Conservation (phyloP, 768 basidiomycete genomes). For the Rubroboletus satanas region DNA sequence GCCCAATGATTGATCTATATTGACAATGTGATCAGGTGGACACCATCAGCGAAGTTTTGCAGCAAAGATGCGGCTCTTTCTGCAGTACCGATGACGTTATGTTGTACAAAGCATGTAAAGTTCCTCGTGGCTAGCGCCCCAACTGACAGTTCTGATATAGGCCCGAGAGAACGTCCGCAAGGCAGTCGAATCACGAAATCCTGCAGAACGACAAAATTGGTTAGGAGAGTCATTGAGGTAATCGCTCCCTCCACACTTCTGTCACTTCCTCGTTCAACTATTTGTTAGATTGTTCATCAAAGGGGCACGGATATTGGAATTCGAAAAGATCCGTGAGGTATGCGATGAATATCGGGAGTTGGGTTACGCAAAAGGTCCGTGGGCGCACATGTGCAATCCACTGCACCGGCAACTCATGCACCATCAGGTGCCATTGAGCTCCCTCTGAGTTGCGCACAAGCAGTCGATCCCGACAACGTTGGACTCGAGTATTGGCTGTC, state of each 20-base stretch:
- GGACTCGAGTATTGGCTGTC: conserved; percentile 76
- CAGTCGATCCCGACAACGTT: conserved; percentile 70
- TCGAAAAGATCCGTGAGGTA: conserved; percentile 81
- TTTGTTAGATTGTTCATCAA: conserved; percentile 74
- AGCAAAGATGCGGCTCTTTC: conserved; percentile 94
- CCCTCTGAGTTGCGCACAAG: conserved; percentile 76
- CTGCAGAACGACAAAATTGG: conserved; percentile 70
- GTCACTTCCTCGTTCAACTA: conserved; percentile 2
- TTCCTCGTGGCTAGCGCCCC: neutral
- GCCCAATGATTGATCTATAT: neutral
- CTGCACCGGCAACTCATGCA: neutral
- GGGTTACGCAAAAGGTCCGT: conserved; percentile 74
- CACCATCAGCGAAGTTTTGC: conserved; percentile 91
- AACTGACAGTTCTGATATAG: conserved; percentile 36
- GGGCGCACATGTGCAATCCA: neutral
- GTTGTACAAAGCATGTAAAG: conserved; percentile 75
- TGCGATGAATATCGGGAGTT: conserved; percentile 87
- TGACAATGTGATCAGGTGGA: conserved; percentile 63
- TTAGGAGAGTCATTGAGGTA: conserved; percentile 86
- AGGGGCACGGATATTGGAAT: conserved; percentile 78
- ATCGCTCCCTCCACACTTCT: conserved; percentile 6
- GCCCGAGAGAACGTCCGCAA: conserved; percentile 92
- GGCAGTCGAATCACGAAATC: conserved; percentile 76
- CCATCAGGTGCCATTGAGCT: conserved; percentile 75
- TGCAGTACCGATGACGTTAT: conserved; percentile 98